Conservation (phyloP, 495 filamentous ascomycete species). For the Penicillium cataractarum region DNA sequence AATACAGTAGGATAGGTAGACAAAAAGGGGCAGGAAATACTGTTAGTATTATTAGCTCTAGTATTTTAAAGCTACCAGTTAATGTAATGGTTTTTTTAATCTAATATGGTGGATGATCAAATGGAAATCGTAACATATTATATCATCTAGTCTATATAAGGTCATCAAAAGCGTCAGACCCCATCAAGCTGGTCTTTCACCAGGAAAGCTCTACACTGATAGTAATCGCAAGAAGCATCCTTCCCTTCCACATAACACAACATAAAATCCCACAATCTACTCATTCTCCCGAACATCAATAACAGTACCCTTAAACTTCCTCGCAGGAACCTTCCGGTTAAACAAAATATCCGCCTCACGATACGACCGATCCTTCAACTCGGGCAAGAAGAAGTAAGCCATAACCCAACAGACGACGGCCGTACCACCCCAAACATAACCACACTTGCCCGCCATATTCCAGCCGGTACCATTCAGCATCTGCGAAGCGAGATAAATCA, state of each 20-base stretch:
- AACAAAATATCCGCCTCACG: constrained; percentile 49
- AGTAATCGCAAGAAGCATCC: not conserved
- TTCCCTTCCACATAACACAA: not conserved
- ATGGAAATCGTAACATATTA: not conserved
- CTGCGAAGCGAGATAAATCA: constrained; percentile 52
- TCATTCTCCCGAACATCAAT: constrained; percentile 56
- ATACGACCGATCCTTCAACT: constrained; percentile 41
- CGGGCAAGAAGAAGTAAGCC: constrained; percentile 35
- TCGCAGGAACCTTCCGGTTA: constrained; percentile 29
- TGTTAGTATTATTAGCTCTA: too few relatives aligned
- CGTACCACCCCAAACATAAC: constrained; percentile 41
- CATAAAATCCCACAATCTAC: constrained; percentile 22
- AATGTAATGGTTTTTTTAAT: too few relatives aligned
- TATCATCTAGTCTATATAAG: not conserved
- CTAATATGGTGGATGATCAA: too few relatives aligned
- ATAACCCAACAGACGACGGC: constrained; percentile 30
- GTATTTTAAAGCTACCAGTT: too few relatives aligned
- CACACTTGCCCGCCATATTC: constrained; percentile 38
- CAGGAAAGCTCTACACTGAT: not conserved
- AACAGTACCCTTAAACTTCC: constrained; percentile 48
- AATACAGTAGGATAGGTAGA: too few relatives aligned
- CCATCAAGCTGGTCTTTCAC: not conserved
- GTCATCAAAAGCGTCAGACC: not conserved
- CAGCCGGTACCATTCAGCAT: constrained; percentile 49
- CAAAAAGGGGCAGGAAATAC: too few relatives aligned